phyloP scores from a whole-genome alignment of 768 basidiomycete genomes.

The Arthromyces matolae region DNA sequence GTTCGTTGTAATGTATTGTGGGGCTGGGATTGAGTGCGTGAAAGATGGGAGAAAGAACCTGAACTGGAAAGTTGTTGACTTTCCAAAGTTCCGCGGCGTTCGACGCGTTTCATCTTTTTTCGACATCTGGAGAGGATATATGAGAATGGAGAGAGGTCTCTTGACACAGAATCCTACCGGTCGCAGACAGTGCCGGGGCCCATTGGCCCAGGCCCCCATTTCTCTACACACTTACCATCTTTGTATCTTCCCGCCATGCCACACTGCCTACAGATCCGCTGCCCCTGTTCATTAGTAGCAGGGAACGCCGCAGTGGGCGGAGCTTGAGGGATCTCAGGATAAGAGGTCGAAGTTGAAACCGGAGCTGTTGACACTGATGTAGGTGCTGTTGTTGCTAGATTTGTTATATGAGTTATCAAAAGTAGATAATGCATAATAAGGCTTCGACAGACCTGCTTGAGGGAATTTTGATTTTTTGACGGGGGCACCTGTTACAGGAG shows the following conservation, averaged over 20 bases:
- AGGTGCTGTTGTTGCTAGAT: neutral
- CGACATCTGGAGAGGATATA: slow-evolving; percentile 47
- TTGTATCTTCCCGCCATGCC: slow-evolving; percentile 73
- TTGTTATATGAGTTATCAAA: neutral
- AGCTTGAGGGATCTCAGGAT: slow-evolving; percentile 2
- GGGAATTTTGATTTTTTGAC: slow-evolving; percentile 59
- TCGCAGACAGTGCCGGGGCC: slow-evolving; percentile 85
- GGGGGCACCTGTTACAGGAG: slow-evolving; percentile 69
- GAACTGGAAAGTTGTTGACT: neutral
- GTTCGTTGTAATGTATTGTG: slow-evolving; percentile 11
- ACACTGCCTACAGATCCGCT: slow-evolving; percentile 75
- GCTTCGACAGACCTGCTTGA: slow-evolving; percentile 16
- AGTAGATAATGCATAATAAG: too few relatives aligned
- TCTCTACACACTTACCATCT: slow-evolving; percentile 83
- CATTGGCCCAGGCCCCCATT: slow-evolving; percentile 83
- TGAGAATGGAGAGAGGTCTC: slow-evolving; percentile 1
- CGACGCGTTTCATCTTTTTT: slow-evolving; percentile 85
- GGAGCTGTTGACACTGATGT: neutral
- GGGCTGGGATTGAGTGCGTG: slow-evolving; percentile 6
- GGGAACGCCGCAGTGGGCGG: slow-evolving; percentile 33
- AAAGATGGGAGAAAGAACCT: slow-evolving; percentile 7
- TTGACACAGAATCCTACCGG: slow-evolving; percentile 38
- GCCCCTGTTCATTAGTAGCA: slow-evolving; percentile 56
- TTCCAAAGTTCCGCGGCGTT: slow-evolving; percentile 66
- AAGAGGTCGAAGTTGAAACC: too few relatives aligned